These are phyloP conservation scores for Auricularia sp. DNA, from an alignment of 768 basidiomycete genomes.

Conservation along the genomic window DNA sequence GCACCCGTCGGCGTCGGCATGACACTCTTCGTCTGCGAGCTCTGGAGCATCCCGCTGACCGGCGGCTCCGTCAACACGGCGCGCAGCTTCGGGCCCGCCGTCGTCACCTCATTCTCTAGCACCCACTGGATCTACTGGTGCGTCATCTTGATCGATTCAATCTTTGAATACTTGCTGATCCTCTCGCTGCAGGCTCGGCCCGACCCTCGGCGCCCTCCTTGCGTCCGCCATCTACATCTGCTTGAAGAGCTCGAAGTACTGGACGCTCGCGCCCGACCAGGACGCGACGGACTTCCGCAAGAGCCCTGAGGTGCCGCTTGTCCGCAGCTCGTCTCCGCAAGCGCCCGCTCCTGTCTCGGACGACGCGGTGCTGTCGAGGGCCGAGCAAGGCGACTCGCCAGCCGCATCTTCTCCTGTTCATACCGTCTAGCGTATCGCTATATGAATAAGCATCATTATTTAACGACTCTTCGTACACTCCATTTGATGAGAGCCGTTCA, in stretches of 20 bases:
- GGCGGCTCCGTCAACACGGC: slow-evolving; percentile 63
- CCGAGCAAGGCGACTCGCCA: too few species aligned
- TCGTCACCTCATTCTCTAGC: slow-evolving; percentile 40
- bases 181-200: slow-evolving; percentile 33
- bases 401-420: too few species aligned
- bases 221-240: slow-evolving; percentile 44
- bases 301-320: not conserved
- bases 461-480: too few species aligned
- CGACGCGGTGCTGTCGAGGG: too few species aligned
- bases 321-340: too few species aligned
- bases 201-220: slow-evolving; percentile 54
- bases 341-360: too few species aligned
- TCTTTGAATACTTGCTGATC: too few species aligned
- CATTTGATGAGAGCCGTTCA: too few species aligned
- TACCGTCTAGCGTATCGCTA: too few species aligned
- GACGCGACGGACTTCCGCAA: slow-evolving; percentile 27
- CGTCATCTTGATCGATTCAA: too few species aligned
- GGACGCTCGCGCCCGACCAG: slow-evolving; percentile 43
- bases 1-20: slow-evolving; percentile 63
- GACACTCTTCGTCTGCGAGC: slow-evolving; percentile 51
- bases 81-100: slow-evolving; percentile 60
- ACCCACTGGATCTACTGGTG: slow-evolving; percentile 42
- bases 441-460: too few species aligned
- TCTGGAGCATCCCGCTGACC: slow-evolving; percentile 34
- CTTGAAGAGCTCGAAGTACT: slow-evolving; percentile 48